phyloP scores from a whole-genome alignment of 495 filamentous ascomycete species.

The Aspergillus ellipticus region DNA sequence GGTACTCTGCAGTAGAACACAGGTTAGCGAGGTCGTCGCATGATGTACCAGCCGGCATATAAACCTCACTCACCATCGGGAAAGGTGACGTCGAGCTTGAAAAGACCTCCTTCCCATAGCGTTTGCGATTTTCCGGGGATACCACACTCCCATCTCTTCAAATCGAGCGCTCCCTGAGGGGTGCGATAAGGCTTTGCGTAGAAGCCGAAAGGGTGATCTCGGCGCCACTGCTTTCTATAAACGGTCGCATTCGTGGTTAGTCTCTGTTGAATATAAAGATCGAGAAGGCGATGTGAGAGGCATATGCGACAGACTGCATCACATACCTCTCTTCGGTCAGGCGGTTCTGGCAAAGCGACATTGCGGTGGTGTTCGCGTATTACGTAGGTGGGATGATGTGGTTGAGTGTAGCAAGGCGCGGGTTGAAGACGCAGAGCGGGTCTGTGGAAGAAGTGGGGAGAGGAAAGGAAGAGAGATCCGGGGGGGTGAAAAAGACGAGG shows the following conservation, averaged over 20 bases:
- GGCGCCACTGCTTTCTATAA: conserved; percentile 87
- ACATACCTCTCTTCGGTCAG: conserved; percentile 84
- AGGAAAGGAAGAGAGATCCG: background rate
- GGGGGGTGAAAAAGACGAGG: background rate
- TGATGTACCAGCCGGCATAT: background rate
- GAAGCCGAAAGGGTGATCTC: conserved; percentile 97
- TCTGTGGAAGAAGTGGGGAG: conserved; percentile 1
- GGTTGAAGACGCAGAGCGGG: background rate
- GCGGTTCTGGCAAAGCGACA: conserved; percentile 87
- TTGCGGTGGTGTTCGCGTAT: conserved; percentile 26
- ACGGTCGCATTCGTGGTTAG: conserved; percentile 16
- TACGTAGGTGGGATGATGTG: background rate
- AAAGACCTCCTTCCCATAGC: conserved; percentile 92
- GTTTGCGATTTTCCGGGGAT: conserved; percentile 95
- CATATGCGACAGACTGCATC: conserved; percentile 10
- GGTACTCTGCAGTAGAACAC: conserved; percentile 68
- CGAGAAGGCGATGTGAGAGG: background rate
- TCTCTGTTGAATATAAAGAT: background rate
- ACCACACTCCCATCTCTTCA: conserved; percentile 95
- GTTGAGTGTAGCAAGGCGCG: background rate
- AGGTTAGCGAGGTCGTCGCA: conserved; percentile 17
- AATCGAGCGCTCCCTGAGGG: conserved; percentile 73
- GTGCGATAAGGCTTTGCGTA: conserved; percentile 84
- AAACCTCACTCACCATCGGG: conserved; percentile 73
- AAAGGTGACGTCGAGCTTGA: conserved; percentile 89